phyloP scores from a whole-genome alignment of 768 basidiomycete genomes.

The Podaxis mareebaensis region DNA sequence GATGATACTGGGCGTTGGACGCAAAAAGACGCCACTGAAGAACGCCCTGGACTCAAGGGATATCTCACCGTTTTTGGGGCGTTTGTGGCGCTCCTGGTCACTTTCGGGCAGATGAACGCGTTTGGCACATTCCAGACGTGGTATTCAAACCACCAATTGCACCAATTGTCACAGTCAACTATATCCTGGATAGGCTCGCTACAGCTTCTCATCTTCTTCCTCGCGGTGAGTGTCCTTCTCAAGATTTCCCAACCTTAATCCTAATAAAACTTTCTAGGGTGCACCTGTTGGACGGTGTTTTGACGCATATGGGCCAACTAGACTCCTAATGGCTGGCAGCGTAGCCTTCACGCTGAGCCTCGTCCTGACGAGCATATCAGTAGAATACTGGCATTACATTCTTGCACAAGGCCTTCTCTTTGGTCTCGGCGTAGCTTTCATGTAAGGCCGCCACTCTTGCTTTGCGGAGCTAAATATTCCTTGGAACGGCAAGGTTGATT shows the following conservation, averaged over 20 bases:
- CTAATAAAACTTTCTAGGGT: conserved; percentile 41
- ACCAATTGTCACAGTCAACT: conserved; percentile 46
- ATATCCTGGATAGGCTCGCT: conserved; percentile 75
- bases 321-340: conserved; percentile 53
- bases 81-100: conserved; percentile 65
- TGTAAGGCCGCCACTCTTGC: conserved; percentile 43
- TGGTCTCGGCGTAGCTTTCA: conserved; percentile 61
- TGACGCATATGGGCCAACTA: conserved; percentile 59
- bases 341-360: conserved; percentile 49
- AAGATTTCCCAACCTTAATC: neutral
- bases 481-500: conserved; percentile 13
- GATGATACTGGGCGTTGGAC: conserved; percentile 1
- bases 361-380: conserved; percentile 61
- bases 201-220: conserved; percentile 70
- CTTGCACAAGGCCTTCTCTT: conserved; percentile 66
- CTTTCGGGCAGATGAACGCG: conserved; percentile 71
- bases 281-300: conserved; percentile 60
- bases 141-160: conserved; percentile 63
- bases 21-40: conserved; percentile 21
- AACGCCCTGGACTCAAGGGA: conserved; percentile 26
- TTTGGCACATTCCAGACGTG: conserved; percentile 74
- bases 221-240: conserved; percentile 47
- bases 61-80: conserved; percentile 62
- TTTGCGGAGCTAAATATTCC: conserved; percentile 1
- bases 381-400: conserved; percentile 59